These are phyloP conservation scores for Funneliformis caledonium DNA, from an alignment of 371 early-diverging fungal species.

Conservation along the genomic window DNA sequence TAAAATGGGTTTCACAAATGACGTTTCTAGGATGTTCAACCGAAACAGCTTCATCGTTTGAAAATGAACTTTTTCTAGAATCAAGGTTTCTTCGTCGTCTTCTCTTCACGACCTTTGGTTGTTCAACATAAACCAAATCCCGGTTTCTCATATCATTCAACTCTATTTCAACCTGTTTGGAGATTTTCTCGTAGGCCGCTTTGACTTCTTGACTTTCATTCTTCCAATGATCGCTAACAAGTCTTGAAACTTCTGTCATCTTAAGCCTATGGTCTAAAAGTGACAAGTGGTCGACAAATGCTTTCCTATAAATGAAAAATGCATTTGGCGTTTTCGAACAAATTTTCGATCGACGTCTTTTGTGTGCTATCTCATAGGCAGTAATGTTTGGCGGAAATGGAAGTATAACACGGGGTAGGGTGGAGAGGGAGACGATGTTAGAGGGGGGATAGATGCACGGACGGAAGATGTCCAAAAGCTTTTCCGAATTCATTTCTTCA, in stretches of 20 bases:
- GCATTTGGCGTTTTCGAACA: constrained; percentile 25
- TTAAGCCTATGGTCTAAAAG: not conserved
- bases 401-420: not conserved
- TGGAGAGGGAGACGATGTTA: no score
- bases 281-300: constrained; percentile 25
- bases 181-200: not conserved
- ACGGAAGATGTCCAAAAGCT: no score
- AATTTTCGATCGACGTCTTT: constrained; percentile 14
- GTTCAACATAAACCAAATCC: no score
- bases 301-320: constrained; percentile 35
- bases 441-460: no score
- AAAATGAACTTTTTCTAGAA: no score
- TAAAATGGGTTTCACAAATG: no score
- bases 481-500: no score
- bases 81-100: no score
- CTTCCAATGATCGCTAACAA: constrained; percentile 21
- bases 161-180: constrained; percentile 20
- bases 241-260: constrained; percentile 23
- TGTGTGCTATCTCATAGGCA: constrained; percentile 12
- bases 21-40: no score
- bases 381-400: constrained; percentile 27
- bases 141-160: not conserved
- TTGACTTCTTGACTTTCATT: constrained; percentile 20
- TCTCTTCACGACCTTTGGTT: no score
- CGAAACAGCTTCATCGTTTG: no score